phyloP scores from a whole-genome alignment of 345 rosid genomes.

The Citrus medica region DNA sequence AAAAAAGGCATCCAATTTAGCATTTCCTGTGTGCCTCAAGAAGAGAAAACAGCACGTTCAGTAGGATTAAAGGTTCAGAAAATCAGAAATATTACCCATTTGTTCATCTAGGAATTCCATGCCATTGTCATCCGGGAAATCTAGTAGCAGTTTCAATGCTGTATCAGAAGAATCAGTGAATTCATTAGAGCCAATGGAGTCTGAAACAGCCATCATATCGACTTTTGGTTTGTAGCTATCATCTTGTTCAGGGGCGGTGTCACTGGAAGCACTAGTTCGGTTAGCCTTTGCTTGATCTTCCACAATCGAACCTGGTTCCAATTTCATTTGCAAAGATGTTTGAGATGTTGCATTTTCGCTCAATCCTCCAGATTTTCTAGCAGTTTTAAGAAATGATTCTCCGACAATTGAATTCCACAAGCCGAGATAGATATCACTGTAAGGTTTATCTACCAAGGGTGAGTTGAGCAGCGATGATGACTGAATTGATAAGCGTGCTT shows the following conservation, averaged over 20 bases:
- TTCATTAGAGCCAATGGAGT: slow-evolving; percentile 24
- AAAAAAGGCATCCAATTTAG: not conserved
- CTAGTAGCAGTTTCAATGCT: slow-evolving; percentile 25
- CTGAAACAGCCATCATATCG: slow-evolving; percentile 15
- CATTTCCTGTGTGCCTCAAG: not conserved
- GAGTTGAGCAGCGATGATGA: slow-evolving; percentile 7
- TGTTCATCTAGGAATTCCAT: slow-evolving; percentile 26
- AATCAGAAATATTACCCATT: slow-evolving; percentile 10
- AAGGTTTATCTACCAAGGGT: slow-evolving; percentile 9
- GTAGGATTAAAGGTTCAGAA: slow-evolving; percentile 11
- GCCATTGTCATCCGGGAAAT: slow-evolving; percentile 16
- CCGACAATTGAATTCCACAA: slow-evolving; percentile 38
- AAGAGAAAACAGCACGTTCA: not conserved
- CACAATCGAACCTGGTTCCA: slow-evolving; percentile 11
- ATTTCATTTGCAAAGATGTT: slow-evolving; percentile 1
- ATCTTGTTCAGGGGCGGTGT: slow-evolving; percentile 11
- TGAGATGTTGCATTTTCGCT: slow-evolving; percentile 9
- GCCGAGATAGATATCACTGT: slow-evolving; percentile 23
- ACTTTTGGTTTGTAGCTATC: slow-evolving; percentile 11
- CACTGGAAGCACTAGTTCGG: not conserved
- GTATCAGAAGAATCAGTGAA: slow-evolving; percentile 26
- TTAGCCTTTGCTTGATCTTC: slow-evolving; percentile 3
- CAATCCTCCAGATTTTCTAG: slow-evolving; percentile 4
- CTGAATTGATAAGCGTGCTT: slow-evolving; percentile 24
- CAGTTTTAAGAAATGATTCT: slow-evolving; percentile 20